Conservation (phyloP, 108 stramenopile genomes). For the Nitzschia sp. region DNA sequence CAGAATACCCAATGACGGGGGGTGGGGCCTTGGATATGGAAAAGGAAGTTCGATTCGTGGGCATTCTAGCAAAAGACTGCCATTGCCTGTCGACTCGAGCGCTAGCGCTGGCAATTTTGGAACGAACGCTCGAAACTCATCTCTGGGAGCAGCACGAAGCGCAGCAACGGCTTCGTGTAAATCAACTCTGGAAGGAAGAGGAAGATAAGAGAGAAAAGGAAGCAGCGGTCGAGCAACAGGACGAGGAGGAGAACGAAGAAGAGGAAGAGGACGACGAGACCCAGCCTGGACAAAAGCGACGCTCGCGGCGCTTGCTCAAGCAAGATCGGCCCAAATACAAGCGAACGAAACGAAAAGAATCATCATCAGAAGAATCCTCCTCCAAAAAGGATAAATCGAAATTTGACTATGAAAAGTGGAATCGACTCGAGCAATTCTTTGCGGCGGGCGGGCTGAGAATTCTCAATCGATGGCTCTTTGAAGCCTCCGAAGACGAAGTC, state of each 20-base stretch:
- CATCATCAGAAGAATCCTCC: background rate
- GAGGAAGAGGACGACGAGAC: slow-evolving; percentile 4
- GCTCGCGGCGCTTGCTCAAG: background rate
- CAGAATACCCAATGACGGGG: background rate
- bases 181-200: background rate
- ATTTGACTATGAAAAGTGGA: slow-evolving; percentile 13
- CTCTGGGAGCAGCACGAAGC: slow-evolving; percentile 17
- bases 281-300: background rate
- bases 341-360: slow-evolving; percentile 6
- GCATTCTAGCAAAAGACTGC: slow-evolving; percentile 41
- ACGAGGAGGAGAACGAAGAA: slow-evolving; percentile 13
- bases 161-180: background rate
- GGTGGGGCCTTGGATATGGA: slow-evolving; percentile 27
- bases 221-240: slow-evolving; percentile 4
- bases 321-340: background rate
- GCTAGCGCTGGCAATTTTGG: slow-evolving; percentile 56
- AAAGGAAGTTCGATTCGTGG: slow-evolving; percentile 43
- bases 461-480: slow-evolving; percentile 54
- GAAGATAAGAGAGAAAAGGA: background rate
- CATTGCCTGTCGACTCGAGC: slow-evolving; percentile 32
- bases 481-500: slow-evolving; percentile 27
- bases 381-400: slow-evolving; percentile 1
- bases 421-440: slow-evolving; percentile 40
- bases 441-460: slow-evolving; percentile 54
- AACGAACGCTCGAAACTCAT: slow-evolving; percentile 38